Evolutionary conservation across 148 eudicot species (phyloP).

Genomic region (Drosera capensis): DNA sequence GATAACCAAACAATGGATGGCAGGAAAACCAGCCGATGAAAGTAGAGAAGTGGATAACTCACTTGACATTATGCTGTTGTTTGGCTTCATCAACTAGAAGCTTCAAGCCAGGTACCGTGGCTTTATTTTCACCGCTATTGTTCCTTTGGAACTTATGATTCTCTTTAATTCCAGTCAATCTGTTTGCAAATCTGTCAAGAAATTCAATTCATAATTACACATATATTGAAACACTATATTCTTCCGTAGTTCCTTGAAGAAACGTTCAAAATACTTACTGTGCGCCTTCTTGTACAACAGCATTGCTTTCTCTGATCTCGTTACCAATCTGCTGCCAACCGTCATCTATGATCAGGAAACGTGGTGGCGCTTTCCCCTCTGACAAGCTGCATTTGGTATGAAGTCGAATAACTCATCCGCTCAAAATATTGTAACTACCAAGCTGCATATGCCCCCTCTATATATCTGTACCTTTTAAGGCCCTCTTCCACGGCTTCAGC

Average conservation of each 20-base stretch:
- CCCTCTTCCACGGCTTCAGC: conserved; percentile 95
- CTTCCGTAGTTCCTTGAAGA: neutral
- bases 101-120: conserved; percentile 59
- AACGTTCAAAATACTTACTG: conserved; percentile 39
- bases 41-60: conserved; percentile 10
- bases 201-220: neutral
- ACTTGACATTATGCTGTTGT: conserved; percentile 64
- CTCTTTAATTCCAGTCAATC: conserved; percentile 84
- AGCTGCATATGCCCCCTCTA: neutral
- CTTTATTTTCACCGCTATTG: conserved; percentile 30
- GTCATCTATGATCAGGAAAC: conserved; percentile 90
- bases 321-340: conserved; percentile 97
- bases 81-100: conserved; percentile 69
- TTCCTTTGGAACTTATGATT: conserved; percentile 73
- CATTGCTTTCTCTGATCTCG: conserved; percentile 25
- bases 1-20: neutral
- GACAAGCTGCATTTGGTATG: conserved; percentile 41
- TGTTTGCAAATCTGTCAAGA: conserved; percentile 65
- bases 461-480: conserved; percentile 49
- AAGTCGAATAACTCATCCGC: neutral
- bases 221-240: neutral
- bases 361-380: conserved; percentile 70
- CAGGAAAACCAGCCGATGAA: neutral
- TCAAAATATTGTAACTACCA: neutral
- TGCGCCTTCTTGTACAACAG: conserved; percentile 88